Conservation (phyloP, 495 filamentous ascomycete species). For the Penicillium bialowiezense region DNA sequence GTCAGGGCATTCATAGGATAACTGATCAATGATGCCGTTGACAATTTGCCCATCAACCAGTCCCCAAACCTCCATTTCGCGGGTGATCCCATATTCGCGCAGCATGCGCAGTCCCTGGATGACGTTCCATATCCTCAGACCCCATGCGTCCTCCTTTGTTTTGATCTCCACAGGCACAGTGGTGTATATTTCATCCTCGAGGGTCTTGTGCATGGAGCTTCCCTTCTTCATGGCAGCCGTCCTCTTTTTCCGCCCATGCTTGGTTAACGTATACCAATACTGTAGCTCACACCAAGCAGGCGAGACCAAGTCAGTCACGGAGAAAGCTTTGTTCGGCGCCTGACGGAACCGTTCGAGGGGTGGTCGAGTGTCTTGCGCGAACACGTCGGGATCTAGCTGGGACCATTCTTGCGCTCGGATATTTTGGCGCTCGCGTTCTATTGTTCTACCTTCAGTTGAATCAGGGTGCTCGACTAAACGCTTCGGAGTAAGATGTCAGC, state of each 20-base stretch:
- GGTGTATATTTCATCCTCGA: constrained; percentile 82
- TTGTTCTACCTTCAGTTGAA: constrained; percentile 43
- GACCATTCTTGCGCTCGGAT: constrained; percentile 29
- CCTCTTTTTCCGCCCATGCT: constrained; percentile 65
- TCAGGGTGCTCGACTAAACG: constrained; percentile 60
- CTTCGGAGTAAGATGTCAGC: constrained; percentile 58
- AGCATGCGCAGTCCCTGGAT: constrained; percentile 80
- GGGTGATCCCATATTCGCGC: constrained; percentile 72
- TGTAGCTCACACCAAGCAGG: constrained; percentile 96
- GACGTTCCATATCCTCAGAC: constrained; percentile 85
- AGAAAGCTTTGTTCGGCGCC: constrained; percentile 73
- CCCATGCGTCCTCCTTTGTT: constrained; percentile 79
- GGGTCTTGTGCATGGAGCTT: constrained; percentile 68
- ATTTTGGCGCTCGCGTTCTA: constrained; percentile 35
- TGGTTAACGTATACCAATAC: constrained; percentile 80
- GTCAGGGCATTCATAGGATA: constrained; percentile 77
- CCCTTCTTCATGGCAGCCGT: constrained; percentile 85
- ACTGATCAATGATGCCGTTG: constrained; percentile 85
- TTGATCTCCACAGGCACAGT: constrained; percentile 68
- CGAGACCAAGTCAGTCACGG: constrained; percentile 82
- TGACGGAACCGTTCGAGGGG: constrained; percentile 77
- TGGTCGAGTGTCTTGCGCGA: constrained; percentile 42
- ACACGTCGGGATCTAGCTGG: constrained; percentile 11
- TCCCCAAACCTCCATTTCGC: constrained; percentile 95
- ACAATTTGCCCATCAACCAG: constrained; percentile 77